phyloP scores from a whole-genome alignment of 768 basidiomycete genomes.

The Guyanaporus albipodus region DNA sequence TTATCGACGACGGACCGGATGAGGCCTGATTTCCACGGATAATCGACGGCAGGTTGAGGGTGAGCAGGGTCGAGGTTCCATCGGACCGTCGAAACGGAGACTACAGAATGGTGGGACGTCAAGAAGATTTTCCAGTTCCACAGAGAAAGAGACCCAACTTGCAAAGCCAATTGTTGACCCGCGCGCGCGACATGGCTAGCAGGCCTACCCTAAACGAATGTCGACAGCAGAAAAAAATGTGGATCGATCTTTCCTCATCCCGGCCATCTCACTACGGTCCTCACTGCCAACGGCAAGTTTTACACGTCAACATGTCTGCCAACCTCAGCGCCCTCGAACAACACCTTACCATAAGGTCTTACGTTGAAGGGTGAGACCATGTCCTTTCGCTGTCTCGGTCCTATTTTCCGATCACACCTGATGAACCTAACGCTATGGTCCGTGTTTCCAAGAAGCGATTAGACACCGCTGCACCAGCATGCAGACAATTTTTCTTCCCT shows the following conservation, averaged over 20 bases:
- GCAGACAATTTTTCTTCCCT: slow-evolving; percentile 66
- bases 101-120: too few species aligned
- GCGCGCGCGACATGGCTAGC: too few species aligned
- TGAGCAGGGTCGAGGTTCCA: too few species aligned
- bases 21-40: neutral
- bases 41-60: neutral
- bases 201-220: slow-evolving; percentile 33
- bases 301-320: slow-evolving; percentile 50
- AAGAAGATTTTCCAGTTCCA: too few species aligned
- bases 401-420: slow-evolving; percentile 32
- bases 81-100: too few species aligned
- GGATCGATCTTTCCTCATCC: slow-evolving; percentile 29
- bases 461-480: slow-evolving; percentile 81
- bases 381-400: slow-evolving; percentile 3
- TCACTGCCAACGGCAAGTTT: slow-evolving; percentile 2
- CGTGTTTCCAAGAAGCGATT: slow-evolving; percentile 95
- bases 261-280: slow-evolving; percentile 18
- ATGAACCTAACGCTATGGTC: slow-evolving; percentile 86
- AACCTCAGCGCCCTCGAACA: slow-evolving; percentile 73
- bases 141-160: too few species aligned
- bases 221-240: slow-evolving; percentile 17
- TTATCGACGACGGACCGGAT: too few species aligned
- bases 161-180: too few species aligned
- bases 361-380: slow-evolving; percentile 81
- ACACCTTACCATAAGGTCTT: slow-evolving; percentile 84